A percentile compares a stretch with the other conserved stretches of the same genome.
These are phyloP conservation scores for Paramecium pentaurelia DNA, from an alignment of 73 alveolate genomes.

Conservation along the genomic window DNA sequence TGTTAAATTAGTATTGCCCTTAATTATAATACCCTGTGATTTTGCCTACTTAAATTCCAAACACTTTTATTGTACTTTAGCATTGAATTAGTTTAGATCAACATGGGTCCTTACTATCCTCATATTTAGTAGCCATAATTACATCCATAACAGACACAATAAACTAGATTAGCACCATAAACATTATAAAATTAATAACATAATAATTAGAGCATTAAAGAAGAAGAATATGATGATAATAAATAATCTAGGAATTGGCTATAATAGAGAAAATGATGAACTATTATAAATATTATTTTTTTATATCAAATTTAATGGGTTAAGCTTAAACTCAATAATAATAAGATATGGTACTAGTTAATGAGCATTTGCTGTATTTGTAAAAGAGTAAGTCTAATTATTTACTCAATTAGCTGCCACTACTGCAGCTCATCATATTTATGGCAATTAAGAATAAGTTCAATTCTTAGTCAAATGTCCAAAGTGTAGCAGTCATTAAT, in stretches of 20 bases:
- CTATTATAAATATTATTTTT: background rate
- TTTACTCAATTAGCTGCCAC: background rate
- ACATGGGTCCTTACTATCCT: background rate
- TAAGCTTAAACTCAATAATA: background rate
- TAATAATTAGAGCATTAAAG: background rate
- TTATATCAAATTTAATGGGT: background rate
- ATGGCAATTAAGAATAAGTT: background rate
- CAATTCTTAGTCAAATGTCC: background rate
- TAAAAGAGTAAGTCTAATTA: background rate
- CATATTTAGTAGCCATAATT: background rate
- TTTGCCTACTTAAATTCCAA: background rate
- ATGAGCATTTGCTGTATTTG: background rate
- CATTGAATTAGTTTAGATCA: background rate
- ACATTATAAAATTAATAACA: background rate
- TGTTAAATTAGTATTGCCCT: conserved; percentile 8
- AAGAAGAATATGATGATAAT: background rate
- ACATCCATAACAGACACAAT: background rate
- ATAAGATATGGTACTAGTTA: background rate
- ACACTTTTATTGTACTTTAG: background rate
- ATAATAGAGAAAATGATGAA: background rate
- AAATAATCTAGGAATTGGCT: background rate
- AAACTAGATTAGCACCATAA: background rate
- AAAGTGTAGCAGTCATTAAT: background rate
- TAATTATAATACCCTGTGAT: background rate
- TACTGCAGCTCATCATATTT: background rate